Evolutionary conservation across 192 early-diverging fungal genomes (phyloP), one percentile per base, ranked within the genome.

Genomic region (Coemansia sp.): DNA sequence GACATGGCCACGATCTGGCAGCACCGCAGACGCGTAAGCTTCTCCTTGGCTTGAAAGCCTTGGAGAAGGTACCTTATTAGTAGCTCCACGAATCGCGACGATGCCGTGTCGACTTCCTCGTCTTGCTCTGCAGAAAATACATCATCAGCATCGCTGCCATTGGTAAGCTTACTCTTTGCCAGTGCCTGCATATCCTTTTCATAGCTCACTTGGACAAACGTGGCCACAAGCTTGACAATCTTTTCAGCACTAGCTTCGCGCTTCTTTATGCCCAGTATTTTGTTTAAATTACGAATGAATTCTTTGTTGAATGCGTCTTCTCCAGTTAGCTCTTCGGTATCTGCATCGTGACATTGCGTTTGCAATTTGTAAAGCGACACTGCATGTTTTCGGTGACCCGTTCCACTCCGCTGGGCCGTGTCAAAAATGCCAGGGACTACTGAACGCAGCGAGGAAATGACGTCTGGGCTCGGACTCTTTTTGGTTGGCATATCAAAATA

Each of bases 21-120:
- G 53, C 83, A 84, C 5, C 92, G 83, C 52, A 83, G 61, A 10
- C 92, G 85, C 4, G 91, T 86, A 9, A 72, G 73, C 62, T 88
- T 88, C 55, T 92, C 88, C 55, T 88, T 91, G 16, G 89, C 88
- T n/a, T 78, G 81, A 57, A 90, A 83, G 5, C 92, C 92, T 55
- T 80, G 85, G 46, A 90, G 61, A 26, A 91, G 47, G 57, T 91
- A 82, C 51, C 61, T 68, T 63, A 93, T 80, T 20, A 94, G 62
- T 28, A 74, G 73, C 64, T 82, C 82, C n/a, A 86, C 82, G 65
- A 94, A 91, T 30, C 85, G 70, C 6, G 82, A 85, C 19, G 82
- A 83, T 50, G 88, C 71, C 0, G 82, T 84, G 26, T 83, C 78
- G 0, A 58, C 51, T 9, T 57, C 78, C 11, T 56, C 64, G 9